Evolutionary conservation across 345 rosid species (phyloP).

Genomic region (Salix suchowensis): DNA sequence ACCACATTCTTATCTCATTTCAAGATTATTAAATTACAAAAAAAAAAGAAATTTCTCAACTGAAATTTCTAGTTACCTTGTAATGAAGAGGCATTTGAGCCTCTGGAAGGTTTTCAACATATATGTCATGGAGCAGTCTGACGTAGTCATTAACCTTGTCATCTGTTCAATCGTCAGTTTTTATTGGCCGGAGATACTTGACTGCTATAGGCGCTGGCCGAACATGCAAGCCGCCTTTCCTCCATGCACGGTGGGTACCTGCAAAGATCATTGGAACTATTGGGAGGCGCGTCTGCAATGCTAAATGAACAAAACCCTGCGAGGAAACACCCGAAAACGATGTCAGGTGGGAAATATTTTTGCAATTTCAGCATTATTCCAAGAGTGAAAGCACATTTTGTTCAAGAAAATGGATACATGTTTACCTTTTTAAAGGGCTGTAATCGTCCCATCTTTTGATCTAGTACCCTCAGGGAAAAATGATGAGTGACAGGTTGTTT

Average conservation of each 20-base stretch:
- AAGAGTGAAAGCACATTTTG: no score
- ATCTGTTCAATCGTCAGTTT: conserved; percentile 11
- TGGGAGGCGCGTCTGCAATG: conserved; percentile 43
- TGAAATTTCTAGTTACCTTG: background rate
- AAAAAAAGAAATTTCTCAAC: background rate
- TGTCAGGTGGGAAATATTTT: no score
- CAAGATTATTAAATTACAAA: background rate
- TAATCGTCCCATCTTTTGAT: conserved; percentile 44
- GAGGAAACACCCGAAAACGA: background rate
- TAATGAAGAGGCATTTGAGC: conserved; percentile 24
- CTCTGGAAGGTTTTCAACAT: conserved; percentile 19
- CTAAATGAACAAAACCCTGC: conserved; percentile 60
- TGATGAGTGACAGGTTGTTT: conserved; percentile 41
- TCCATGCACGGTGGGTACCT: conserved; percentile 59
- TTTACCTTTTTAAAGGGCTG: conserved; percentile 55
- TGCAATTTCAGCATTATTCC: no score
- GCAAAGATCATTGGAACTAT: conserved; percentile 43
- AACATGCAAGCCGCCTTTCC: conserved; percentile 47
- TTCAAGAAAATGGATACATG: background rate
- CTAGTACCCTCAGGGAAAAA: conserved; percentile 65
- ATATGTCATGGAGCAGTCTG: conserved; percentile 5
- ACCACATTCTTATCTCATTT: no score
- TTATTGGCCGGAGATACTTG: conserved; percentile 49
- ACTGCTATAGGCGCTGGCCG: conserved; percentile 49
- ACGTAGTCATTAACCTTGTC: conserved; percentile 12